Conservation (phyloP, 306 rosid genomes). For the Adenanthera pavonina region DNA sequence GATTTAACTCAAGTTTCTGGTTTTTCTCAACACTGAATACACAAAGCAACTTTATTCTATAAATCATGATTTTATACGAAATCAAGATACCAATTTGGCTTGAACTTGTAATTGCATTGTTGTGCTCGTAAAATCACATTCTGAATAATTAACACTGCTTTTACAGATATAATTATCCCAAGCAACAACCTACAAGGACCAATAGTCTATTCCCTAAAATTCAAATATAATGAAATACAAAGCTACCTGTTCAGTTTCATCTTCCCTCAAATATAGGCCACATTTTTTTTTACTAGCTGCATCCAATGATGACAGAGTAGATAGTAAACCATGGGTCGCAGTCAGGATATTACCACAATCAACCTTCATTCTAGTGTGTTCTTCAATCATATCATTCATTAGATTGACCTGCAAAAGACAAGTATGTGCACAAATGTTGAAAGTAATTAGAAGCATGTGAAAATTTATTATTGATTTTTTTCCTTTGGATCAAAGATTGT, state of each 20-base stretch:
- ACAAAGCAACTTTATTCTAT: neutral
- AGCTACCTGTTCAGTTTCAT: slow-evolving; percentile 63
- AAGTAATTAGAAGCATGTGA: slow-evolving; percentile 11
- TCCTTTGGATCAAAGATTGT: neutral
- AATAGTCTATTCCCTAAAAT: neutral
- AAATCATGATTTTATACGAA: neutral
- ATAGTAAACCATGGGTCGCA: slow-evolving; percentile 60
- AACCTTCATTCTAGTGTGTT: slow-evolving; percentile 63
- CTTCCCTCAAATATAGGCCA: slow-evolving; percentile 47
- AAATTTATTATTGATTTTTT: neutral
- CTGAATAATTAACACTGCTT: neutral
- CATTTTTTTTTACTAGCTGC: slow-evolving; percentile 47
- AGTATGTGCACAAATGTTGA: slow-evolving; percentile 20
- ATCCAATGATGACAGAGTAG: slow-evolving; percentile 56
- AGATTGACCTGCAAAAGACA: slow-evolving; percentile 63
- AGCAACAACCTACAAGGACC: slow-evolving; percentile 4
- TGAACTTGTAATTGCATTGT: neutral
- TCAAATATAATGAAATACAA: slow-evolving; percentile 13
- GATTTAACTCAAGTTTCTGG: no score
- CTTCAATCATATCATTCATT: slow-evolving; percentile 58
- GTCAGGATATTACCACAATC: slow-evolving; percentile 58
- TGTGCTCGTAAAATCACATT: slow-evolving; percentile 3
- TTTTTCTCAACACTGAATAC: neutral
- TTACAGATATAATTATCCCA: slow-evolving; percentile 1
- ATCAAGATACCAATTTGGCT: neutral